These are phyloP conservation scores for Yueomyces sinensis DNA, from an alignment of 805 yeast species.

Conservation along the genomic window DNA sequence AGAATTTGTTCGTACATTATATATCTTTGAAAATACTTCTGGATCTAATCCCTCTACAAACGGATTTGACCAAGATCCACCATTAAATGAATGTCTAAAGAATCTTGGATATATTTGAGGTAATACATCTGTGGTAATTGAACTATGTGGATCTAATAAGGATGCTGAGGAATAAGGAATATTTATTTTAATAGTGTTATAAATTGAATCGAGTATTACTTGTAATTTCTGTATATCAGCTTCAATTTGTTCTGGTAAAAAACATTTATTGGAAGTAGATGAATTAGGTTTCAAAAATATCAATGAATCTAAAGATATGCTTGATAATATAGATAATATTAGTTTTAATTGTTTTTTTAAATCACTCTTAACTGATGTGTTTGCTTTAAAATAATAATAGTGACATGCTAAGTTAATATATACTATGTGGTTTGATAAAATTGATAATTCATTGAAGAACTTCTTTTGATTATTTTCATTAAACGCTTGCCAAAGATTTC, in stretches of 20 bases:
- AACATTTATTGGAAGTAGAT: neutral
- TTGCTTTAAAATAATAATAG: neutral
- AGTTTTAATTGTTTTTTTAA: conserved; percentile 34
- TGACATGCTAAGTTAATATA: neutral
- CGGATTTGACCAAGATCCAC: conserved; percentile 69
- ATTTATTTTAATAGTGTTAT: neutral
- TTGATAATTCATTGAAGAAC: neutral
- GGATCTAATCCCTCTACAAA: conserved; percentile 23
- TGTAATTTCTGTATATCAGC: neutral
- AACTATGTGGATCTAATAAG: neutral
- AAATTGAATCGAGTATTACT: neutral
- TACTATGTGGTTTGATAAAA: neutral
- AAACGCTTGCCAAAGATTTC: neutral
- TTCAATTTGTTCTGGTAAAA: neutral
- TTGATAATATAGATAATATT: conserved; percentile 42
- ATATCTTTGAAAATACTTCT: neutral
- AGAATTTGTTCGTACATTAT: neutral
- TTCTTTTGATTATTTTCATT: neutral
- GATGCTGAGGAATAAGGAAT: neutral
- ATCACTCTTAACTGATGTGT: neutral
- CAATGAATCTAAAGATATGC: conserved; percentile 50
- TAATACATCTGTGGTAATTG: conserved; percentile 10
- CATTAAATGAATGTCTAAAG: conserved; percentile 50
- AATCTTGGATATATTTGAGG: conserved; percentile 66
- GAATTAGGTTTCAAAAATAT: conserved; percentile 33